Conservation (phyloP, 2,329 filamentous ascomycete species). For the Aspergillus luchuensis region DNA sequence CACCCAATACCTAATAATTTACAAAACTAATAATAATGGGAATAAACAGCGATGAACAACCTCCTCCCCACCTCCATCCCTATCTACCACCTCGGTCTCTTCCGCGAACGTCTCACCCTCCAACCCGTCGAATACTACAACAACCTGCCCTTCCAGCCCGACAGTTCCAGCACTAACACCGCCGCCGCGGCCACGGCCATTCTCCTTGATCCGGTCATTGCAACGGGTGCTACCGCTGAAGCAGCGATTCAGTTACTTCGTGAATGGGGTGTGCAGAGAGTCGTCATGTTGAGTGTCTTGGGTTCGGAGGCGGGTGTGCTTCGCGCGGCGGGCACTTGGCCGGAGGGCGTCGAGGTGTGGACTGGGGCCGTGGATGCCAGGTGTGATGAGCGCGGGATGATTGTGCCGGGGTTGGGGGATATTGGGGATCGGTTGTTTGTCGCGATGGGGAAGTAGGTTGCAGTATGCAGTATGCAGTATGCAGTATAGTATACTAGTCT, state of each 20-base stretch:
- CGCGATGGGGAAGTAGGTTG: slow-evolving; percentile 74
- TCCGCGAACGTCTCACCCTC: slow-evolving; percentile 83
- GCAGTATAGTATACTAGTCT: no score
- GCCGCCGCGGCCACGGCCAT: slow-evolving; percentile 68
- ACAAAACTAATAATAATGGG: neutral
- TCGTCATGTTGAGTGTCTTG: slow-evolving; percentile 75
- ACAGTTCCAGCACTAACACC: slow-evolving; percentile 38
- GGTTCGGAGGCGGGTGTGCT: slow-evolving; percentile 71
- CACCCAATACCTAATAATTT: no score
- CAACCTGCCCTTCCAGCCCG: slow-evolving; percentile 73
- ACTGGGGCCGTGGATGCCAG: slow-evolving; percentile 74
- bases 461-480: no score
- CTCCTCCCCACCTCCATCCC: slow-evolving; percentile 79
- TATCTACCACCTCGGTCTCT: slow-evolving; percentile 91
- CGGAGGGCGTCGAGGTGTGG: slow-evolving; percentile 65
- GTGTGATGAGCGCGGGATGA: slow-evolving; percentile 80
- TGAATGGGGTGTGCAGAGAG: slow-evolving; percentile 86
- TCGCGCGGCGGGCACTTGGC: slow-evolving; percentile 75
- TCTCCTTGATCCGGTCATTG: slow-evolving; percentile 88
- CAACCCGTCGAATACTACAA: slow-evolving; percentile 97
- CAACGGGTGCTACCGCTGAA: slow-evolving; percentile 84
- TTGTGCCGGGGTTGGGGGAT: slow-evolving; percentile 86
- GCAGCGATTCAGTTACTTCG: slow-evolving; percentile 86
- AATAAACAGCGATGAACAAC: slow-evolving; percentile 65
- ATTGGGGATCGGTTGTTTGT: slow-evolving; percentile 87